Evolutionary conservation across 2,329 filamentous ascomycete genomes (phyloP).

Genomic region (Colletotrichum siamense): DNA sequence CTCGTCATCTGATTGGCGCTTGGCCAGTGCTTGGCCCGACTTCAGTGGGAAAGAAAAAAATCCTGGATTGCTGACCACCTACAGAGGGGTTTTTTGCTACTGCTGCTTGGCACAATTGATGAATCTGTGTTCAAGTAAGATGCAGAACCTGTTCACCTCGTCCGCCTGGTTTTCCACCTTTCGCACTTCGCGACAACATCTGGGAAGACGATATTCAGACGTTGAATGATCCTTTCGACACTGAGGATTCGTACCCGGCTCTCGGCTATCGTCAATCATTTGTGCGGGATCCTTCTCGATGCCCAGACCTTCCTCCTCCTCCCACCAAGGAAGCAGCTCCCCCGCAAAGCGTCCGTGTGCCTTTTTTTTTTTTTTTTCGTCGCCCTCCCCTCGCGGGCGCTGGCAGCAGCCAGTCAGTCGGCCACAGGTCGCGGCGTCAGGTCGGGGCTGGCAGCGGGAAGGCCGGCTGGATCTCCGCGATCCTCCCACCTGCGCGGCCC

Average conservation of each 20-base stretch:
- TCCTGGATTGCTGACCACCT: not conserved
- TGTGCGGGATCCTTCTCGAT: not conserved
- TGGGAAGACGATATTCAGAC: not conserved
- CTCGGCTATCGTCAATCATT: not conserved
- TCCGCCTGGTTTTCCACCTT: not conserved
- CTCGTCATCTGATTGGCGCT: conserved; percentile 15
- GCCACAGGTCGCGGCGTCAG: not conserved
- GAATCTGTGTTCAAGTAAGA: not conserved
- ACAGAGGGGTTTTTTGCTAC: not conserved
- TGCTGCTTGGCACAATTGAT: not conserved
- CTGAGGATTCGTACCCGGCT: not conserved
- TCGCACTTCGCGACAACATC: not conserved
- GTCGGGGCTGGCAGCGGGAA: not conserved
- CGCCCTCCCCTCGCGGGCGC: not conserved
- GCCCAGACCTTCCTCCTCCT: not conserved
- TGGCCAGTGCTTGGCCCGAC: conserved; percentile 9
- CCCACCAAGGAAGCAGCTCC: not conserved
- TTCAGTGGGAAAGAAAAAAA: not conserved
- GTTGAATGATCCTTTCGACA: not conserved
- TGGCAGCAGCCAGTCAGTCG: not conserved
- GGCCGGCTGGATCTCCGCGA: conserved; percentile 13
- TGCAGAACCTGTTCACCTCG: not conserved
- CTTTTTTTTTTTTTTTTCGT: not conserved
- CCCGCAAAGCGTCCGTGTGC: conserved; percentile 2
- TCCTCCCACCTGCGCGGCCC: not conserved